These are phyloP conservation scores for Hypoxylon lienhwacheense DNA, from an alignment of 495 filamentous ascomycete species.

Conservation along the genomic window DNA sequence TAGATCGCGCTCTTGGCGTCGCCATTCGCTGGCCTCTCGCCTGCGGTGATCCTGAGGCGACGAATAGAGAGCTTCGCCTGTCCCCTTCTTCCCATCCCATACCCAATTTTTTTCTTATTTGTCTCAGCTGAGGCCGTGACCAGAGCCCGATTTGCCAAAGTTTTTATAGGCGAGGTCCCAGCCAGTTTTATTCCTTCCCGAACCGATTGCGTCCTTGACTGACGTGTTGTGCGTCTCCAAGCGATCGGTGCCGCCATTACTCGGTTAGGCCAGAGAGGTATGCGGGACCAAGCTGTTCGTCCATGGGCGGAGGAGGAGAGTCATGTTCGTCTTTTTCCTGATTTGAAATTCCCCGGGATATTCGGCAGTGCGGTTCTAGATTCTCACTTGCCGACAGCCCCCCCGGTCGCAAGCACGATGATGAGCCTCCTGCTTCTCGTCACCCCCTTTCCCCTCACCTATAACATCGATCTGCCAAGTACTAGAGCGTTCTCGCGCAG, in stretches of 20 bases:
- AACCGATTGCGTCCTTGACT: no score
- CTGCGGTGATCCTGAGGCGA: constrained; percentile 18
- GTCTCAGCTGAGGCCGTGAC: constrained; percentile 27
- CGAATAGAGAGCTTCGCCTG: constrained; percentile 24
- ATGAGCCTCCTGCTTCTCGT: constrained; percentile 17
- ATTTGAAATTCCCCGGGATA: constrained; percentile 22
- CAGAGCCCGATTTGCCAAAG: constrained; percentile 23
- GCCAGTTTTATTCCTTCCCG: no score
- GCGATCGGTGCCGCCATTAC: constrained; percentile 33
- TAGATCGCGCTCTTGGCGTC: constrained; percentile 22
- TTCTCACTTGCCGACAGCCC: constrained; percentile 30
- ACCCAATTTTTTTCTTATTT: constrained; percentile 22
- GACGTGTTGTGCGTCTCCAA: constrained; percentile 19
- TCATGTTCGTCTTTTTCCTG: constrained; percentile 25
- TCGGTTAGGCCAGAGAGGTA: constrained; percentile 20
- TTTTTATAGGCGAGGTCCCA: constrained; percentile 18
- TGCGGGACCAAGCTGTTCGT: constrained; percentile 27
- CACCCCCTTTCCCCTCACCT: constrained; percentile 24
- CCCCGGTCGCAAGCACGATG: constrained; percentile 20
- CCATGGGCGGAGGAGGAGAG: constrained; percentile 13
- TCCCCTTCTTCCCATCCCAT: no score
- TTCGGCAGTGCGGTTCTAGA: constrained; percentile 30
- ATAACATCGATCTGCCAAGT: constrained; percentile 19
- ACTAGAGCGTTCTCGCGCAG: constrained; percentile 14
- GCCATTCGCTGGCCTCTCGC: constrained; percentile 18